Base-by-base conservation (phyloP, 2,329 filamentous ascomycete genomes). In the Eutypella sp. region DNA sequence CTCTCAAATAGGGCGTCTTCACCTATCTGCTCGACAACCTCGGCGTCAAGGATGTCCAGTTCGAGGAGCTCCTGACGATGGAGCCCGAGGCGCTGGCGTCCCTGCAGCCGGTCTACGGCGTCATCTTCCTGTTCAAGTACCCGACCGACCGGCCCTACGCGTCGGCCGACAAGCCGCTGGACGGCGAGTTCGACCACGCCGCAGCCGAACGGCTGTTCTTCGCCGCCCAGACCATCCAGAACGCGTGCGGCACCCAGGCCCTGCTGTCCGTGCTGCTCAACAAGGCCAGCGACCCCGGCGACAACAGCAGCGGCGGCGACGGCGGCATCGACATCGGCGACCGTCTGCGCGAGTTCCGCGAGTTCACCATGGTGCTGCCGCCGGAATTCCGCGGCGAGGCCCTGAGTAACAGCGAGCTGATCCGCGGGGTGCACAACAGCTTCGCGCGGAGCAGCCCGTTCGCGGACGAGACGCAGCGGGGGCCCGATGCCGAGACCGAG, bases 101-200 rank as follows among this genome's bases (percentile, higher is more conserved):
- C 53, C 78, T 90, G 27, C 83, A 85, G 57, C 87, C 88, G 16
- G 77, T 96, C 44, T 95, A 96, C 71, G 93, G 93, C 60, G 89
- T 99, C 56, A 96, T 99, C 62, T 99, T 99, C 70, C 88, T 99
- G 66, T 99, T 99, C 83, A 97, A 96, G 72, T 99, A 88, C 70
- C 88, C 81, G 42, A 90, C 82, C 50, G 83, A 87, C 63, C 79
- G 68, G 49, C 79, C 74, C 57, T 85, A 75, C 71, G 81, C 72
- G 31, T 67, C 67, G 50, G 70, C 76, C 36, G 75, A 81, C 46
- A 78, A 78, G 38, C 90, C 91, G 0, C 79, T 82, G 53, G 91
- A 97, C 65, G 93, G 93, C 50, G 75, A 72, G 27, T 96, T 89
- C 67, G 90, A 96, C 70, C 74, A 82, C 56, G 76, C 74, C 15